phyloP scores from a whole-genome alignment of 164 flowering plant species.

The Dillenia turbinata region DNA sequence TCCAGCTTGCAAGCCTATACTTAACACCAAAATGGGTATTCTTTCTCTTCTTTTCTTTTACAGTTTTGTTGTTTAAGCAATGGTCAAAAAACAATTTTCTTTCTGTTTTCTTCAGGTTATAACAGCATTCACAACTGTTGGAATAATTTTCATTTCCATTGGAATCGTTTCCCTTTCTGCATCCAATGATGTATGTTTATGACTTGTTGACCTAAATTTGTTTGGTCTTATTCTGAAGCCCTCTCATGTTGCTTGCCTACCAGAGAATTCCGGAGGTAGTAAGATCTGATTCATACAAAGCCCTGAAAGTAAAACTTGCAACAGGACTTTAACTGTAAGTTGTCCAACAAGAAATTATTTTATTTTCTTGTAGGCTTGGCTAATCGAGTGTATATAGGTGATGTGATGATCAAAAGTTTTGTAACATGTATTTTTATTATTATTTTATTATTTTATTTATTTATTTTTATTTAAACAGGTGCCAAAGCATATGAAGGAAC shows the following conservation, averaged over 20 bases:
- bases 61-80: background rate
- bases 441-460: background rate
- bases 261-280: constrained; percentile 19
- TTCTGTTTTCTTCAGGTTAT: constrained; percentile 57
- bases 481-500: constrained; percentile 64
- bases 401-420: too few relatives aligned
- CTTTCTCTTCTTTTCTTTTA: background rate
- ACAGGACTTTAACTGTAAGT: constrained; percentile 47
- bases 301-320: constrained; percentile 45
- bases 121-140: constrained; percentile 64
- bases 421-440: background rate
- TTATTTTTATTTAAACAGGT: constrained; percentile 30
- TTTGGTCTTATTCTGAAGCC: background rate
- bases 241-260: constrained; percentile 38
- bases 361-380: background rate
- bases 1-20: constrained; percentile 98
- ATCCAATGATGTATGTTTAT: constrained; percentile 67
- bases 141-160: constrained; percentile 77
- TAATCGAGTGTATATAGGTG: too few relatives aligned
- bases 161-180: constrained; percentile 83
- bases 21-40: constrained; percentile 91
- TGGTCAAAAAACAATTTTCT: background rate
- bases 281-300: constrained; percentile 51
- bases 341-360: background rate
- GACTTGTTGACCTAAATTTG: background rate